A percentile compares a stretch with the other conserved stretches of the same genome.
These are phyloP conservation scores for Nidula microcarpa DNA, from an alignment of 768 basidiomycete species.

Conservation along the genomic window DNA sequence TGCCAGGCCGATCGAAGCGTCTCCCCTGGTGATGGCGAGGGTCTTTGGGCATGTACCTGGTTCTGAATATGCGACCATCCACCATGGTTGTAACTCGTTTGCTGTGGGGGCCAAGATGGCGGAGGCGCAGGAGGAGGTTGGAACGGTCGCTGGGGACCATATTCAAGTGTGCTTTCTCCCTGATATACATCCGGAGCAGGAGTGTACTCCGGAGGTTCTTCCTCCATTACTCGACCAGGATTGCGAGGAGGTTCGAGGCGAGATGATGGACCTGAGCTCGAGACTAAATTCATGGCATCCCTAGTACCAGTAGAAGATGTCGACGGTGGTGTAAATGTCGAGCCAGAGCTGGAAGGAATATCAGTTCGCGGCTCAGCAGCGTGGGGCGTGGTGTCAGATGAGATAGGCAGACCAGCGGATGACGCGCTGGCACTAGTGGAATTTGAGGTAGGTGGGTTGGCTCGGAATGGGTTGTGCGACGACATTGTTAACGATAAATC, in stretches of 20 bases:
- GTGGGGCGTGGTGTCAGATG: neutral
- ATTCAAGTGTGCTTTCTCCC: slow-evolving; percentile 1
- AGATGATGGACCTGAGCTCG: neutral
- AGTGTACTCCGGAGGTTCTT: slow-evolving; percentile 2
- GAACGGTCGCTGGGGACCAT: neutral
- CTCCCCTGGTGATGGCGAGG: neutral
- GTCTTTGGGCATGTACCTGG: neutral
- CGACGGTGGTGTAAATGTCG: neutral
- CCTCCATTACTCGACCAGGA: slow-evolving; percentile 1
- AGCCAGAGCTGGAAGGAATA: neutral
- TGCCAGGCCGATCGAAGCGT: neutral
- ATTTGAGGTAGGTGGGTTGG: neutral
- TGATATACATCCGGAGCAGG: neutral
- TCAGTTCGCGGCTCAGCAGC: neutral
- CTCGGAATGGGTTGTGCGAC: neutral
- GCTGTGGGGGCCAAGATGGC: neutral
- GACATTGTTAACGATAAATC: no score
- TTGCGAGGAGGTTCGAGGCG: neutral
- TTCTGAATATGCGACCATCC: neutral
- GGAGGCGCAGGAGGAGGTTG: neutral
- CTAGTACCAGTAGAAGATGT: neutral
- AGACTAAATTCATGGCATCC: neutral
- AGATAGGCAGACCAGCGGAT: neutral
- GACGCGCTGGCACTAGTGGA: neutral
- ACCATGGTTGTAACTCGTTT: neutral